Evolutionary conservation across 2,329 filamentous ascomycete genomes (phyloP), one percentile per base, ranked within the genome.

Genomic region (Botryotinia calthae): DNA sequence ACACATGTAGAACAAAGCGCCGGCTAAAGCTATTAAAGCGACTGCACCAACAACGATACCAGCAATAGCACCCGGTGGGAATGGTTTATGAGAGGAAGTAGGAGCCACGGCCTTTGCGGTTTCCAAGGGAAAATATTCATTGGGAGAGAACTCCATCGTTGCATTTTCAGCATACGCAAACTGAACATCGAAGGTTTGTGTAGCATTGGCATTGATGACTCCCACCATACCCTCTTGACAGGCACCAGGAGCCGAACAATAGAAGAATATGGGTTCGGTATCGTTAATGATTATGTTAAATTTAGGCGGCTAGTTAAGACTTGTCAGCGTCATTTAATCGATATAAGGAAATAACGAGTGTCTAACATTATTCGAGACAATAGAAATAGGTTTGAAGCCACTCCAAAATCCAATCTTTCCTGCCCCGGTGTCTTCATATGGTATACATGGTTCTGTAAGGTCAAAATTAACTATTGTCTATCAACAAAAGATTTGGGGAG

Each of bases 151-250:
- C 78, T 88, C 85, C 73, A 84, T 84, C 20, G 85, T 85, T 6
- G 86, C 83, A 63, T 84, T 83, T 34, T 84, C 77, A 4, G 87
- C 86, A 44, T 81, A 84, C 34, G 82, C 76, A 37, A 85, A 82
- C 78, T 89, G 88, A 10, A 80, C 76, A 12, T 84, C 82, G 58
- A 86, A 82, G 0, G 85, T 86, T 72, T 84, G 81, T 0, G 84
- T 87, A 9, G 80, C 71, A 76, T 88, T 89, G 10, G 90, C 87
- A 78, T 95, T 95, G 76, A 95, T 90, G 1, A 88, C 91, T 4
- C 92, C 92, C 25, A 95, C 86, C 92, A 95, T 95, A 34, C 88
- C 86, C 61, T 90, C 86, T 4, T 85, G 84, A 78, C 93, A 95
- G 2, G 90, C 92, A 0, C 84, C 86, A 0, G 88, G 86, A 0